Evolutionary conservation across 257 asterid species (phyloP).

Genomic region (Nicotiana tabacum): DNA sequence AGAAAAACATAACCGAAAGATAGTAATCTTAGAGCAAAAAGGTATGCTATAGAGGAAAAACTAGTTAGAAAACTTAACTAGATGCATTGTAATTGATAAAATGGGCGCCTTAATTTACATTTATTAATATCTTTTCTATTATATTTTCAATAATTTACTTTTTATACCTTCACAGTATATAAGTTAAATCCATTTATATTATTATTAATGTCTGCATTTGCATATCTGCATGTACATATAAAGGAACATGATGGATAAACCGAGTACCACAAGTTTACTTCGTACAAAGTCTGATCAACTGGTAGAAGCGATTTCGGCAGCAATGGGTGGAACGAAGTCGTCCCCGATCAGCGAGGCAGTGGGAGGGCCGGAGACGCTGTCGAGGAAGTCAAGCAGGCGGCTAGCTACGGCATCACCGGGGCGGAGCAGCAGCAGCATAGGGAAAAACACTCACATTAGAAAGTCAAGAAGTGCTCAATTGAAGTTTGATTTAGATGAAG

Average conservation of each 20-base stretch:
- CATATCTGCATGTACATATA: neutral
- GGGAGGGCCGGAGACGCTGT: constrained; percentile 26
- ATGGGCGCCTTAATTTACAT: too few relatives aligned
- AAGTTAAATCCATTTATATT: neutral
- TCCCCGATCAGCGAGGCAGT: constrained; percentile 22
- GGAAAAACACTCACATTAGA: constrained; percentile 57
- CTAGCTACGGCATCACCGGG: constrained; percentile 55
- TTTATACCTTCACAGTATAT: too few relatives aligned
- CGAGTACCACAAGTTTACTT: constrained; percentile 37
- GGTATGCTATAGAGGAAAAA: neutral
- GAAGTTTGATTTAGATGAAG: constrained; percentile 76
- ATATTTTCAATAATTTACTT: neutral
- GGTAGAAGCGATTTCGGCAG: constrained; percentile 68
- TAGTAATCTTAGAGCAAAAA: too few relatives aligned
- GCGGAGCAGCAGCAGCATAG: constrained; percentile 35
- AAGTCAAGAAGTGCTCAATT: constrained; percentile 90
- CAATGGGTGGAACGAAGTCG: constrained; percentile 56
- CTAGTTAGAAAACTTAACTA: neutral
- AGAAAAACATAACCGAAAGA: too few relatives aligned
- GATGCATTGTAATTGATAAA: neutral
- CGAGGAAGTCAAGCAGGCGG: constrained; percentile 69
- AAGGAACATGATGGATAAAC: constrained; percentile 34
- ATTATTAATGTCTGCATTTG: neutral
- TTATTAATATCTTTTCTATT: too few relatives aligned
- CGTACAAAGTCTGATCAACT: constrained; percentile 89